Evolutionary conservation across 2,329 filamentous ascomycete genomes (phyloP).

Genomic region (Penicillium sclerotiorum): DNA sequence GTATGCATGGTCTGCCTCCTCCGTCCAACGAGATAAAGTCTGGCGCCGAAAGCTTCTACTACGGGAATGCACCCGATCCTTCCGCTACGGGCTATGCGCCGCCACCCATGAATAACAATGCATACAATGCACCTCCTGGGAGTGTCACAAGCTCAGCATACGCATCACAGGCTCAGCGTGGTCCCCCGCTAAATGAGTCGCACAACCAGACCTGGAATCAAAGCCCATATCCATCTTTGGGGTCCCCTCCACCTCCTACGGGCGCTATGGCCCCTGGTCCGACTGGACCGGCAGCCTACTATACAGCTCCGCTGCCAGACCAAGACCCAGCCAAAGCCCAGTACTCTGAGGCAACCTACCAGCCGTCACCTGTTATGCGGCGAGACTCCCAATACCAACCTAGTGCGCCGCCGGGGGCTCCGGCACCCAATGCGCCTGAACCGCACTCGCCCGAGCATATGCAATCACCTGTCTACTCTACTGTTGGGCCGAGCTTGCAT

Average conservation of each 20-base stretch:
- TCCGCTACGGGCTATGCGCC: slow-evolving; percentile 17
- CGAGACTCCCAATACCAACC: slow-evolving; percentile 27
- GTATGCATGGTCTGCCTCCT: slow-evolving; percentile 13
- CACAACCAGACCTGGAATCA: slow-evolving; percentile 18
- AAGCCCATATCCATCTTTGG: slow-evolving; percentile 23
- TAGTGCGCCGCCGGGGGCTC: slow-evolving; percentile 11
- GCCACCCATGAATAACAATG: slow-evolving; percentile 9
- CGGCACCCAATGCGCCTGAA: slow-evolving; percentile 14
- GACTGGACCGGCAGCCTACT: slow-evolving; percentile 18
- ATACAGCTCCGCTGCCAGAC: slow-evolving; percentile 17
- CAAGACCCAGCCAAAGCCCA: slow-evolving; percentile 13
- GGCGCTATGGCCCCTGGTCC: slow-evolving; percentile 8
- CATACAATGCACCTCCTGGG: slow-evolving; percentile 13
- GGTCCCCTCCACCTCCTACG: slow-evolving; percentile 19
- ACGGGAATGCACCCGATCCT: slow-evolving; percentile 19
- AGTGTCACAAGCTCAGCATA: slow-evolving; percentile 16
- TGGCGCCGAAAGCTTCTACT: slow-evolving; percentile 28
- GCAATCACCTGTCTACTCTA: slow-evolving; percentile 22
- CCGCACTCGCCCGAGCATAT: slow-evolving; percentile 16
- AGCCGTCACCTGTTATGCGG: slow-evolving; percentile 20
- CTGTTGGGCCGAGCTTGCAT: slow-evolving; percentile 9
- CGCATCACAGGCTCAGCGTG: slow-evolving; percentile 14
- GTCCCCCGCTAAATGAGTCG: slow-evolving; percentile 11
- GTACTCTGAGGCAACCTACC: slow-evolving; percentile 18
- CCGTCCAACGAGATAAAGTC: slow-evolving; percentile 17